Conservation (phyloP, 495 filamentous ascomycete species). For the Xylaria palmicola region DNA sequence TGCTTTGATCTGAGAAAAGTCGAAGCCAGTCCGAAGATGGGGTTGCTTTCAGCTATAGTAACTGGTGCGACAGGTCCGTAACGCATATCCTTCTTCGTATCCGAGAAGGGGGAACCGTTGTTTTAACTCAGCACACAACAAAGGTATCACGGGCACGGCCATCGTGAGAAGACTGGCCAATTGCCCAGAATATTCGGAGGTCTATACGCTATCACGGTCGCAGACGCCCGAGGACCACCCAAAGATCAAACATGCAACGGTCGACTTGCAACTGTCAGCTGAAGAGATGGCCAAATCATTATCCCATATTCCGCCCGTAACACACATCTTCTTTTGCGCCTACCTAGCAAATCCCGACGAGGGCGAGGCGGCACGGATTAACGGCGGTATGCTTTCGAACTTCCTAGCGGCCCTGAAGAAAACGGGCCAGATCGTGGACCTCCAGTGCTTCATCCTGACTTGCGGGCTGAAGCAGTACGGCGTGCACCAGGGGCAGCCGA, state of each 20-base stretch:
- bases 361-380: slow-evolving; percentile 43
- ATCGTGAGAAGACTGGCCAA: slow-evolving; percentile 44
- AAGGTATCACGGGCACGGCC: slow-evolving; percentile 50
- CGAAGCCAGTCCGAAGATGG: not conserved
- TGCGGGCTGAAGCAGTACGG: slow-evolving; percentile 59
- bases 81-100: not conserved
- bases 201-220: slow-evolving; percentile 47
- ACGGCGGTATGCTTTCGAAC: slow-evolving; percentile 49
- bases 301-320: slow-evolving; percentile 39
- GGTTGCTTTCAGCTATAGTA: slow-evolving; percentile 40
- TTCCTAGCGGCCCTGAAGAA: slow-evolving; percentile 50
- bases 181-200: slow-evolving; percentile 40
- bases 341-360: slow-evolving; percentile 47
- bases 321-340: slow-evolving; percentile 50
- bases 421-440: slow-evolving; percentile 38
- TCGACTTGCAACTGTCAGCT: slow-evolving; percentile 45
- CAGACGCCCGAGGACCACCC: slow-evolving; percentile 40
- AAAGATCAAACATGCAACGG: slow-evolving; percentile 43
- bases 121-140: not conserved
- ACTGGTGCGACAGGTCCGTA: slow-evolving; percentile 36
- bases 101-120: not conserved
- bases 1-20: not conserved
- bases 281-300: slow-evolving; percentile 45
- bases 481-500: slow-evolving; percentile 53
- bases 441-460: slow-evolving; percentile 54